Percentiles rank a stretch among this genome's conserved stretches.
Conservation (phyloP, 2,329 filamentous ascomycete species). For the Leptographium lundbergii region DNA sequence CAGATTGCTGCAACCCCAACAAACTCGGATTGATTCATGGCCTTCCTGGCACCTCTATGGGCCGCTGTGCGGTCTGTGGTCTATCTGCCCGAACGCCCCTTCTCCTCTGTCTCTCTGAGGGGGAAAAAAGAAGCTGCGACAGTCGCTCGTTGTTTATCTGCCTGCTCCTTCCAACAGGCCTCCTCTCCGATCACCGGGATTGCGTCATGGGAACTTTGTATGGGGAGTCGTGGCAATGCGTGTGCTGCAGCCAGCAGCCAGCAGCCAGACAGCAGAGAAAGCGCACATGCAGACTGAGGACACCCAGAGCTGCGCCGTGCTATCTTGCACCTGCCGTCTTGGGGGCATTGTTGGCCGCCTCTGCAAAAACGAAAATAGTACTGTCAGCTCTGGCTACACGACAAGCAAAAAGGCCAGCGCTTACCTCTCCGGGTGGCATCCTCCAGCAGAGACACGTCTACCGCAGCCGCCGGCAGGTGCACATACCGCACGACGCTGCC, state of each 20-base stretch:
- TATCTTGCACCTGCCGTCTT: slow-evolving; percentile 22
- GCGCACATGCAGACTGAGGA: background rate
- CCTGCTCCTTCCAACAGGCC: too few relatives aligned
- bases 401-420: background rate
- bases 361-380: slow-evolving; percentile 20
- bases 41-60: background rate
- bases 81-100: background rate
- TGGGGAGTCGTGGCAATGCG: too few relatives aligned
- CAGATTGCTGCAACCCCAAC: too few relatives aligned
- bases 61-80: background rate
- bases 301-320: background rate
- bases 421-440: slow-evolving; percentile 79
- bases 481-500: slow-evolving; percentile 90
- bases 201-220: too few relatives aligned
- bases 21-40: background rate
- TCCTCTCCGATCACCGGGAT: too few relatives aligned
- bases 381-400: background rate
- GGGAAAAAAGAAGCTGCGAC: background rate
- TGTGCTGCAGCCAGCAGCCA: background rate
- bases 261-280: background rate
- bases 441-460: slow-evolving; percentile 78
- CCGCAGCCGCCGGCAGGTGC: slow-evolving; percentile 67
- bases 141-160: too few relatives aligned
- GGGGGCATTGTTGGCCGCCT: slow-evolving; percentile 44
- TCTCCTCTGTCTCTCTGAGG: background rate